phyloP scores from a whole-genome alignment of 495 filamentous ascomycete species.

The Penicillium simplicissimum region DNA sequence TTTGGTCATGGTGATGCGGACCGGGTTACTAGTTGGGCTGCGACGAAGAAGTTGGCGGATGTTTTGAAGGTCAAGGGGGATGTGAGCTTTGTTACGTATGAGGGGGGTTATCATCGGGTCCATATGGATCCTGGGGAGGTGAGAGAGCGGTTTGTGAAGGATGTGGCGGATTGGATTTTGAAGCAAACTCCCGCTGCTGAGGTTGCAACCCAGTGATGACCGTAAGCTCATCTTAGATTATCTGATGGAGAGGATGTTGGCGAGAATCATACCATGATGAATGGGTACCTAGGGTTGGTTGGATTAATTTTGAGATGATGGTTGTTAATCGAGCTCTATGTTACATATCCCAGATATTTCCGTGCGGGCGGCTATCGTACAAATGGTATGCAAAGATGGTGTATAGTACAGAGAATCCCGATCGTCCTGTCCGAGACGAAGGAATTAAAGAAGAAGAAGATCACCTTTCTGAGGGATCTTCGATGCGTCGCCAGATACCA shows the following conservation, averaged over 20 bases:
- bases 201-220: background rate
- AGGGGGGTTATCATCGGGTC: slow-evolving; percentile 74
- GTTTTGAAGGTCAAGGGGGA: slow-evolving; percentile 54
- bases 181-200: background rate
- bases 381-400: slow-evolving; percentile 13
- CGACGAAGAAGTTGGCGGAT: slow-evolving; percentile 62
- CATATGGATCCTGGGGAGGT: slow-evolving; percentile 68
- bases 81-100: slow-evolving; percentile 68
- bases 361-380: slow-evolving; percentile 1
- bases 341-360: slow-evolving; percentile 7
- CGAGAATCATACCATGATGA: background rate
- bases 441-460: background rate
- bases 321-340: slow-evolving; percentile 10
- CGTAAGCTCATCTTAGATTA: background rate
- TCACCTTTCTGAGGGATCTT: slow-evolving; percentile 28
- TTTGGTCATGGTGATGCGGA: slow-evolving; percentile 71
- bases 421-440: background rate
- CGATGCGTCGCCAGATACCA: slow-evolving; percentile 60
- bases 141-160: slow-evolving; percentile 61
- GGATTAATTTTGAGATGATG: background rate
- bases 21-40: slow-evolving; percentile 60
- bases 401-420: slow-evolving; percentile 10
- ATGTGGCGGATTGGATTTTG: slow-evolving; percentile 65
- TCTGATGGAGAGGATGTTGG: background rate
- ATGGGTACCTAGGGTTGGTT: background rate